phyloP scores from a whole-genome alignment of 2,329 filamentous ascomycete species.

The Sphaerulina populicola region DNA sequence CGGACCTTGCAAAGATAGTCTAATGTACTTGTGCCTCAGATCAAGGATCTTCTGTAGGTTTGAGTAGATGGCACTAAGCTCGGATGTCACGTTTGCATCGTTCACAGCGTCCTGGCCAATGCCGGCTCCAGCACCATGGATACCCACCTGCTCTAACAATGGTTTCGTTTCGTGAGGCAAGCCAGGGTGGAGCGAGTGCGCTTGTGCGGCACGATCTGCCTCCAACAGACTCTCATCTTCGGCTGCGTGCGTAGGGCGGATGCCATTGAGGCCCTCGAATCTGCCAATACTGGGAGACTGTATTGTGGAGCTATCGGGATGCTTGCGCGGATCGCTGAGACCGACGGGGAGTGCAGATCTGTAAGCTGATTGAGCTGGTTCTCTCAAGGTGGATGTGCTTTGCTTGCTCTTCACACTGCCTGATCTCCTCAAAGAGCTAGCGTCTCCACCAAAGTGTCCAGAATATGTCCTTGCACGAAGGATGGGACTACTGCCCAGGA shows the following conservation, averaged over 20 bases:
- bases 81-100: constrained; percentile 72
- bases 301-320: constrained; percentile 25
- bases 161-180: constrained; percentile 51
- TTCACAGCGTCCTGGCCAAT: constrained; percentile 58
- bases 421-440: constrained; percentile 32
- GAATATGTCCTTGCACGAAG: constrained; percentile 40
- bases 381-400: constrained; percentile 24
- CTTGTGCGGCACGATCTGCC: constrained; percentile 43
- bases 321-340: constrained; percentile 30
- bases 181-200: constrained; percentile 44
- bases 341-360: constrained; percentile 32
- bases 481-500: constrained; percentile 30
- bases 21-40: constrained; percentile 78
- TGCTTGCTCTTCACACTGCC: constrained; percentile 39
- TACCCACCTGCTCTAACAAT: constrained; percentile 46
- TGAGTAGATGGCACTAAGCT: constrained; percentile 76
- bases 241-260: constrained; percentile 7
- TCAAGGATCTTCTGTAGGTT: constrained; percentile 88
- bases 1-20: constrained; percentile 70
- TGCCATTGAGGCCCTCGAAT: constrained; percentile 23
- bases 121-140: constrained; percentile 51
- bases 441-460: constrained; percentile 34
- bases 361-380: constrained; percentile 18
- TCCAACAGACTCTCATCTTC: constrained; percentile 32
- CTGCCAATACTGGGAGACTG: constrained; percentile 29